Evolutionary conservation across 2,329 filamentous ascomycete genomes (phyloP), one percentile per base, ranked within the genome.

Genomic region (Calonectria montana): DNA sequence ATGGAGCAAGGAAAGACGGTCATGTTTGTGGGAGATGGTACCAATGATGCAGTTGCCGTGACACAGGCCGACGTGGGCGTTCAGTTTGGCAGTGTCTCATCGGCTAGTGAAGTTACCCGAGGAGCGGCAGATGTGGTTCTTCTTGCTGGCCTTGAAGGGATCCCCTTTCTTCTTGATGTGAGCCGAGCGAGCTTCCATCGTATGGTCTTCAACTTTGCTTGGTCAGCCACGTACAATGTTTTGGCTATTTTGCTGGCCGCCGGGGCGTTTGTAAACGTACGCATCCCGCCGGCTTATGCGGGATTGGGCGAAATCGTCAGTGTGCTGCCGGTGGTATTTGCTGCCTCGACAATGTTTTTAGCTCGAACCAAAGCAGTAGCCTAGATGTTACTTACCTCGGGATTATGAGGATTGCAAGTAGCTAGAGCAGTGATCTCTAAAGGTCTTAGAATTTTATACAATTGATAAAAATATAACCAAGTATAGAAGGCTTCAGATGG

Each of bases 261-360:
- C 1, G 91, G 91, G 0, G 90, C 88, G 0, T 88, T 91, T 77
- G 88, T 89, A 10, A 84, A 85, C 71, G 83, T 87, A 2, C 84
- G 89, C 59, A 86, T 88, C 66, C 86, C 88, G n/a, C 83, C 82
- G 2, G 82, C 81, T 16, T 85, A 82, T 83, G 91, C 91, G 0
- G 92, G 91, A 0, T 74, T 93, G 55, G 91, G 91, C 0, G 91
- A 94, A 83, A 80, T 93, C 59, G 89, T 91, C 15, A 93, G 91
- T 78, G 88, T 94, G 0, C 59, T 91, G 73, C 91, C 91, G 0
- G 91, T 93, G 13, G 87, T 93, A 31, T 45, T 80, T 2, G 76
- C 78, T 7, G 79, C 78, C 39, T 68, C 76, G 66, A 80, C 80
- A 7, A 82, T 82, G 81, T 65, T 55, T n/a, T 15, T 41, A 6